Base-by-base conservation (phyloP, 2,329 filamentous ascomycete species). In the Microcera coccophila region DNA sequence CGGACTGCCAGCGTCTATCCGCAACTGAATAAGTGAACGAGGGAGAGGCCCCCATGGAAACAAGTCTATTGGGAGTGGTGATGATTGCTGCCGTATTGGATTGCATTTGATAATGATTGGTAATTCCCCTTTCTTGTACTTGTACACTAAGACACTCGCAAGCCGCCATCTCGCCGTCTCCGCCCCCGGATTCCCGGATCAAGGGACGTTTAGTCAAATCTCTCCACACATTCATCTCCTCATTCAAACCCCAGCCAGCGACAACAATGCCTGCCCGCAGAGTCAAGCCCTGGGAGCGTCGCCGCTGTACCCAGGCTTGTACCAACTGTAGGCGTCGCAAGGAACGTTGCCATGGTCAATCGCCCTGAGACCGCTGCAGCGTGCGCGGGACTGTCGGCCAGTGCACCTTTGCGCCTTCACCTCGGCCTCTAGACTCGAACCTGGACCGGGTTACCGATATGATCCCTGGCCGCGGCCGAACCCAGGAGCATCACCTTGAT, bases 251-350 rank as follows among this genome's bases (percentile, higher is more conserved):
- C 24, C 24, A 28, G 9, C 24, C 9, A 9, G 14, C 14, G 9
- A 28, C 29, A 17, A 32, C 7, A 15, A 61, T 59, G 54, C 48
- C 54, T 7, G 57, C 51, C 10, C 37, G 41, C 17, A 52, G 41
- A 32, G 45, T 54, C n/a, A 52, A 39, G 9, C 26, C 44, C 20
- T 46, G 42, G 21, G 55, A 60, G 29, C 51, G 57, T n/a, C 55
- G 54, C 12, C 49, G 59, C 11, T 61, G 59, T 39, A 47, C 46
- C 17, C 45, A 52, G 24, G 60, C 57, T 19, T 62, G 59, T 41
- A 31, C 36, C 14, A 59, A 39, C 37, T 62, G 60, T 43, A 60
- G 60, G 43, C 54, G 55, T 5, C 54, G 59, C 22, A 62, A 62
- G 29, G 56, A 62, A 39, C 56, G 57, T 10, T 62, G 60, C 45